Conservation (phyloP, 2,329 filamentous ascomycete species). For the Fusarium proliferatum region DNA sequence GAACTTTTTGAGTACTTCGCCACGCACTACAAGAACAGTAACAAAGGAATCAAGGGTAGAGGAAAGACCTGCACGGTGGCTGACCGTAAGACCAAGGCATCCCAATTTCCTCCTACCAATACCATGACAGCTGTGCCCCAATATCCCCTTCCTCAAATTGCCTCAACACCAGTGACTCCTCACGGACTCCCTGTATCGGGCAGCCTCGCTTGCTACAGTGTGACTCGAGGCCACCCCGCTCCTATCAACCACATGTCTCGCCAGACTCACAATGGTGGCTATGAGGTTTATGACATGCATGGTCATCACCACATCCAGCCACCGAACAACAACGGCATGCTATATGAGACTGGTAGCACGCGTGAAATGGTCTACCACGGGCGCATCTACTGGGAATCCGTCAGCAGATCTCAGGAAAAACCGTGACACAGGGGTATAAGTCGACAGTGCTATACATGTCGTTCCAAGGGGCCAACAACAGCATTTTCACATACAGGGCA, state of each 20-base stretch:
- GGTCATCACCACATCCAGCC: conserved; percentile 43
- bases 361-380: conserved; percentile 56
- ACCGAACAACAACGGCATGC: conserved; percentile 44
- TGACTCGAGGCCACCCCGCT: conserved; percentile 43
- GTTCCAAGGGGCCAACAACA: no score
- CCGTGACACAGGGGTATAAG: no score
- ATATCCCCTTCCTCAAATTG: conserved; percentile 44
- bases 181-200: conserved; percentile 45
- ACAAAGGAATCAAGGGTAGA: conserved; percentile 97
- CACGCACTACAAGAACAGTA: conserved; percentile 94
- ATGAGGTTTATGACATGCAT: conserved; percentile 61
- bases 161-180: conserved; percentile 34
- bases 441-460: no score
- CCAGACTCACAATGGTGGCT: conserved; percentile 49
- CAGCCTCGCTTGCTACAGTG: conserved; percentile 49
- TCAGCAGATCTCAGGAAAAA: no score
- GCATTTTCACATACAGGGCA: no score
- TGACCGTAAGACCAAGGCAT: conserved; percentile 39
- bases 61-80: conserved; percentile 55
- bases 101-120: conserved; percentile 39
- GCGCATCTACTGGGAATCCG: conserved; percentile 54
- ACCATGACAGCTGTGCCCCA: conserved; percentile 31
- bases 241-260: conserved; percentile 45
- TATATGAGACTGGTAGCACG: conserved; percentile 59
- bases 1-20: conserved; percentile 88